These are phyloP conservation scores for Acacia concinna DNA, from an alignment of 331 rosid species.

Conservation along the genomic window DNA sequence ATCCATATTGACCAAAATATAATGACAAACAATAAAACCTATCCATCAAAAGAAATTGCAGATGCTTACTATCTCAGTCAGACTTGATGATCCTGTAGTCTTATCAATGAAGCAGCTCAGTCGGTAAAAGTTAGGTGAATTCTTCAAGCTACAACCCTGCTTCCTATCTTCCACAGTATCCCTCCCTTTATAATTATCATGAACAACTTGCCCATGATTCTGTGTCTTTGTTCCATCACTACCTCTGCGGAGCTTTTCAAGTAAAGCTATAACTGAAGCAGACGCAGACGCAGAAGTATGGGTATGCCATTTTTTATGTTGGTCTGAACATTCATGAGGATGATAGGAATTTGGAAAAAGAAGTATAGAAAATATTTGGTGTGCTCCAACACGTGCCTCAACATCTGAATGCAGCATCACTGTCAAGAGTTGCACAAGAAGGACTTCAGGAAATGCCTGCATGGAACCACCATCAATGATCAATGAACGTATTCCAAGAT, in stretches of 20 bases:
- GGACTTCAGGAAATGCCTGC: constrained; percentile 89
- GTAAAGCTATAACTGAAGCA: constrained; percentile 89
- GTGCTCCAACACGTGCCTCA: constrained; percentile 91
- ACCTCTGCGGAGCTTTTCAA: constrained; percentile 86
- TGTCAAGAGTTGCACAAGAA: constrained; percentile 83
- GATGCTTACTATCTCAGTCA: constrained; percentile 57
- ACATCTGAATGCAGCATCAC: constrained; percentile 84
- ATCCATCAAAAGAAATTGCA: constrained; percentile 11
- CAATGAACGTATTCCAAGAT: constrained; percentile 1
- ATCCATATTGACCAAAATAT: background rate
- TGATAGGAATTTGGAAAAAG: constrained; percentile 66
- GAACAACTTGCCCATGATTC: constrained; percentile 39
- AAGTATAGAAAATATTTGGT: constrained; percentile 83
- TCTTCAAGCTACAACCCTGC: constrained; percentile 59
- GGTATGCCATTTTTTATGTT: constrained; percentile 58
- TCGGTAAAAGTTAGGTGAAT: constrained; percentile 67
- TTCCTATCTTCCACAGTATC: constrained; percentile 64
- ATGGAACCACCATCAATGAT: constrained; percentile 17
- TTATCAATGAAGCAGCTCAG: constrained; percentile 67
- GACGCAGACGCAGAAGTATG: constrained; percentile 71
- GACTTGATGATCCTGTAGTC: constrained; percentile 56
- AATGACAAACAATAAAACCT: constrained; percentile 12
- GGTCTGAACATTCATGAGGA: constrained; percentile 59
- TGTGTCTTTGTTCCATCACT: constrained; percentile 58
- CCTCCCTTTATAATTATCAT: constrained; percentile 53